A percentile compares a stretch with the other conserved stretches of the same genome.
Conservation (phyloP, 2,329 filamentous ascomycete genomes). For the Venturia effusa region DNA sequence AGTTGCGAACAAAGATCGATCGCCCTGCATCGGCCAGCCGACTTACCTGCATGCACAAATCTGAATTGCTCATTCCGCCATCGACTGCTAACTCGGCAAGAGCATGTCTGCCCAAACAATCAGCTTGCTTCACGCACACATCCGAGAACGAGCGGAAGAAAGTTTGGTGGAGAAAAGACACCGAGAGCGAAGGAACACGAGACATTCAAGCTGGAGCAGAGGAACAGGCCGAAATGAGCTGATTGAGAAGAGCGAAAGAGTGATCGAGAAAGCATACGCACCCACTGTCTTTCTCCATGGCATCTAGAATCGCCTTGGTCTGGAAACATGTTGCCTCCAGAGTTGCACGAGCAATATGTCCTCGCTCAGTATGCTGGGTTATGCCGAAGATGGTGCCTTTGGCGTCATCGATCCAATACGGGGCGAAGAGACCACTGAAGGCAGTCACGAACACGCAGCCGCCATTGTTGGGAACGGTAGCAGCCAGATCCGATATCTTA, state of each 20-base stretch:
- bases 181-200: not conserved
- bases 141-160: not conserved
- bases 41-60: conserved; percentile 70
- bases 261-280: not conserved
- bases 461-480: conserved; percentile 61
- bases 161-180: not conserved
- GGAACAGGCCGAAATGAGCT: not conserved
- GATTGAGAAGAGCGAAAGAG: not conserved
- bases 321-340: conserved; percentile 89
- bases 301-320: conserved; percentile 81
- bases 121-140: not conserved
- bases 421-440: conserved; percentile 82
- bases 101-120: conserved; percentile 36
- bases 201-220: not conserved
- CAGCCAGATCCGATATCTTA: conserved; percentile 54
- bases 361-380: conserved; percentile 57
- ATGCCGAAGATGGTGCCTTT: conserved; percentile 51
- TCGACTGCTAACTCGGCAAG: conserved; percentile 71
- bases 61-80: conserved; percentile 80
- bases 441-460: conserved; percentile 81
- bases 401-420: conserved; percentile 91
- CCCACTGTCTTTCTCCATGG: conserved; percentile 79
- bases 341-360: conserved; percentile 80
- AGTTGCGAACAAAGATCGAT: not conserved
- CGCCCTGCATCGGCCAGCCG: not conserved